phyloP scores from a whole-genome alignment of 2,329 filamentous ascomycete species.

The Dactylellina sp. region DNA sequence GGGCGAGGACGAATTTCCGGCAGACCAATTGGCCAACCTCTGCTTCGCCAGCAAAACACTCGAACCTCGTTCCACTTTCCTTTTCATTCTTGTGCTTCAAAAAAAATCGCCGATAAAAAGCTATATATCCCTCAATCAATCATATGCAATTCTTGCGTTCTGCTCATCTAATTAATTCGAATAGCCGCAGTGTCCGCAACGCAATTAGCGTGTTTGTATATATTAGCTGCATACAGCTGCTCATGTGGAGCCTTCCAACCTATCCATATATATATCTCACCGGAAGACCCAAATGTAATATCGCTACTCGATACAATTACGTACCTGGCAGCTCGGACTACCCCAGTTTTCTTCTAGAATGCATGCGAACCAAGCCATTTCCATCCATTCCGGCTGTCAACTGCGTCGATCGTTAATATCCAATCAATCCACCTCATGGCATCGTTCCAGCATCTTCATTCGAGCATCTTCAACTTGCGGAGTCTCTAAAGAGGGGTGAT shows the following conservation, averaged over 20 bases:
- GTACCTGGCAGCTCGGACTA: slow-evolving; percentile 29
- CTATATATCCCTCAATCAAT: slow-evolving; percentile 32
- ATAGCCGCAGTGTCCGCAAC: slow-evolving; percentile 41
- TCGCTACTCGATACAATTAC: slow-evolving; percentile 34
- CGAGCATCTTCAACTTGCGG: slow-evolving; percentile 13
- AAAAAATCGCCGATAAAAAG: background rate
- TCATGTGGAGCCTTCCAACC: background rate
- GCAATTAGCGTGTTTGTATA: slow-evolving; percentile 15
- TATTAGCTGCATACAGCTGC: background rate
- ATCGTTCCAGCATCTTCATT: slow-evolving; percentile 30
- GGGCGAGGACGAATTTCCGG: no score
- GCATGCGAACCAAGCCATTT: slow-evolving; percentile 9
- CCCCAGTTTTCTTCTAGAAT: slow-evolving; percentile 19
- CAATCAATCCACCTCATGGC: slow-evolving; percentile 55
- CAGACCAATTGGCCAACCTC: no score
- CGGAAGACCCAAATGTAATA: background rate
- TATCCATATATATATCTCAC: background rate
- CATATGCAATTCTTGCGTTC: no score
- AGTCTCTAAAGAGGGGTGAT: background rate
- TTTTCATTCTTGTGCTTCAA: background rate
- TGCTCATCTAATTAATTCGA: slow-evolving; percentile 5
- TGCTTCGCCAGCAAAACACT: background rate
- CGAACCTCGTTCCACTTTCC: slow-evolving; percentile 8
- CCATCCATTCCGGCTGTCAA: slow-evolving; percentile 6
- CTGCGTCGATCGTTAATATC: slow-evolving; percentile 29